Percentiles rank a stretch among this genome's conserved stretches.
Conservation (phyloP, 768 basidiomycete genomes). For the Amanita muscaria region DNA sequence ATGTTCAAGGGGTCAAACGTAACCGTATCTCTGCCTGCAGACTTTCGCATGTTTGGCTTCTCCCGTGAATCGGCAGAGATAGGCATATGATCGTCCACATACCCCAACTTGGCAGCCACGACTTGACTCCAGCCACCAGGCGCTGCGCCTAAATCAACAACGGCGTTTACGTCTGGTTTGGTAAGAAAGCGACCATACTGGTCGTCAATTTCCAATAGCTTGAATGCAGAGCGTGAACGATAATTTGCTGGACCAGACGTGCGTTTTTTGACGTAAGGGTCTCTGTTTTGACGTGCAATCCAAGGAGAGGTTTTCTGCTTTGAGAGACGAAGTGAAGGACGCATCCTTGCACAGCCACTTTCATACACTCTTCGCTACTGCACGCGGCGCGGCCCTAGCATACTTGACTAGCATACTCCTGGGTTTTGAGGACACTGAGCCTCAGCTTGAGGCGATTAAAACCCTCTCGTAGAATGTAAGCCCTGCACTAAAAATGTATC, state of each 20-base stretch:
- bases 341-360: not conserved
- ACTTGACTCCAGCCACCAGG: slow-evolving; percentile 96
- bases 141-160: slow-evolving; percentile 86
- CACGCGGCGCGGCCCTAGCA: no score
- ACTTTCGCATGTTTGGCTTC: not conserved
- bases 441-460: no score
- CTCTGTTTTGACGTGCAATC: slow-evolving; percentile 61
- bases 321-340: slow-evolving; percentile 6
- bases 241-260: slow-evolving; percentile 33
- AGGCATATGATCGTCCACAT: slow-evolving; percentile 17
- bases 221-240: slow-evolving; percentile 87
- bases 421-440: no score
- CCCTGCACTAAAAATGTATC: no score
- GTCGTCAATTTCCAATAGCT: slow-evolving; percentile 73
- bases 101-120: slow-evolving; percentile 53
- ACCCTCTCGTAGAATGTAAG: no score
- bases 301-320: slow-evolving; percentile 45
- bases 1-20: slow-evolving; percentile 7
- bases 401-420: no score
- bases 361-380: no score
- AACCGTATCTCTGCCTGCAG: not conserved
- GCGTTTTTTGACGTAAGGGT: slow-evolving; percentile 63
- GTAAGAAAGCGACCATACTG: slow-evolving; percentile 44
- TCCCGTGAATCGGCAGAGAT: not conserved
- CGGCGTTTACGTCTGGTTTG: slow-evolving; percentile 42